Conservation (phyloP, 805 yeast genomes). For the Saturnispora zaruensis region DNA sequence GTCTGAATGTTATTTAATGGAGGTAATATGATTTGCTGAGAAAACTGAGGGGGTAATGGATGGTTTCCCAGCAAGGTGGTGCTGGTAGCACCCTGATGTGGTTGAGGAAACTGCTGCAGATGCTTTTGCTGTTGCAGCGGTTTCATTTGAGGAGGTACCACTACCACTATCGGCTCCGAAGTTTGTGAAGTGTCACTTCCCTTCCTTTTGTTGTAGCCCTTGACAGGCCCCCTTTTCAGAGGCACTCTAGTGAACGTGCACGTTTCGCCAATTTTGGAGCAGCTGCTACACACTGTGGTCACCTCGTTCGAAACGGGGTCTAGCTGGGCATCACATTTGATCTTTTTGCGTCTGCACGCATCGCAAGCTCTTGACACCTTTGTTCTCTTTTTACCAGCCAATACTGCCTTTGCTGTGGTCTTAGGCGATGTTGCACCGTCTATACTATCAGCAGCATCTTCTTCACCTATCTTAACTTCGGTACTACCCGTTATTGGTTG, state of each 20-base stretch:
- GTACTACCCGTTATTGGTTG: background rate
- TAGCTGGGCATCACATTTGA: slow-evolving; percentile 59
- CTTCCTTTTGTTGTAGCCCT: slow-evolving; percentile 40
- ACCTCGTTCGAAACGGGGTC: slow-evolving; percentile 37
- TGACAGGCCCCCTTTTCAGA: slow-evolving; percentile 70
- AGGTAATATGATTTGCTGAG: slow-evolving; percentile 19
- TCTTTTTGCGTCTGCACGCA: slow-evolving; percentile 65
- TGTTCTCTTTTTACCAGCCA: slow-evolving; percentile 44
- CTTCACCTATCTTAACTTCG: background rate
- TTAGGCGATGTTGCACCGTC: background rate
- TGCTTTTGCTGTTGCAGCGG: background rate
- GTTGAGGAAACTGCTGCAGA: background rate
- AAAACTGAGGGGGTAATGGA: slow-evolving; percentile 1
- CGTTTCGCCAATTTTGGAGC: slow-evolving; percentile 48
- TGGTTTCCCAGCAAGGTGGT: background rate
- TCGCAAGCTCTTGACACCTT: slow-evolving; percentile 80
- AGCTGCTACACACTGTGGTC: slow-evolving; percentile 51
- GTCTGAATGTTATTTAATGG: slow-evolving; percentile 16
- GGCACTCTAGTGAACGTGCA: slow-evolving; percentile 69
- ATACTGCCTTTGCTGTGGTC: background rate
- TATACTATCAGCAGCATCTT: background rate
- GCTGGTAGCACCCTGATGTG: background rate
- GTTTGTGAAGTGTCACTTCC: background rate
- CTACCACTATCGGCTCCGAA: background rate
- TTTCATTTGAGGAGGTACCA: background rate